Percentiles rank a stretch among this genome's conserved stretches.
These are phyloP conservation scores for Trichoderma sp. DNA, from an alignment of 2,329 filamentous ascomycete species.

Conservation along the genomic window DNA sequence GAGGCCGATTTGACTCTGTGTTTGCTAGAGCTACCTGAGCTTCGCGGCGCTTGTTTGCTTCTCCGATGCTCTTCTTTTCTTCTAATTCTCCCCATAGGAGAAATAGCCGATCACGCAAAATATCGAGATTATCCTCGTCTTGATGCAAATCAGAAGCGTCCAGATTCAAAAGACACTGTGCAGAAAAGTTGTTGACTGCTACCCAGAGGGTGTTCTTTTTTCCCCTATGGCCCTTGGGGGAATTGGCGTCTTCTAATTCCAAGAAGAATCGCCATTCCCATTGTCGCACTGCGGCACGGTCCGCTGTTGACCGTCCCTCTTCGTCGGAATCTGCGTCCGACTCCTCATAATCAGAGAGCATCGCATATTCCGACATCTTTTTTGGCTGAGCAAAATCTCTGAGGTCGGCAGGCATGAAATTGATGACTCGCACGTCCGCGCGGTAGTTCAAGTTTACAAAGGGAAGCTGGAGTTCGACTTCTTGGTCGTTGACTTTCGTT, in stretches of 20 bases:
- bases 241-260: constrained; percentile 69
- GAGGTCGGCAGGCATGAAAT: constrained; percentile 72
- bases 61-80: constrained; percentile 58
- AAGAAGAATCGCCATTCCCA: constrained; percentile 90
- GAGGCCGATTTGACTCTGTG: constrained; percentile 36
- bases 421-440: constrained; percentile 72
- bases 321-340: constrained; percentile 24
- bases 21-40: constrained; percentile 21
- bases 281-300: constrained; percentile 24
- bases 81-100: constrained; percentile 84
- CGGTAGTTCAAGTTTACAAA: constrained; percentile 76
- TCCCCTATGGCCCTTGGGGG: constrained; percentile 33
- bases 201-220: constrained; percentile 61
- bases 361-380: constrained; percentile 47
- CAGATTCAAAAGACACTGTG: constrained; percentile 50
- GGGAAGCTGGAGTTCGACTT: constrained; percentile 54
- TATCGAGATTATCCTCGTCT: constrained; percentile 50
- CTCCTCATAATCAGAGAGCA: constrained; percentile 49
- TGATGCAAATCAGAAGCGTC: constrained; percentile 58
- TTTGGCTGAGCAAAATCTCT: constrained; percentile 67
- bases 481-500: constrained; percentile 45
- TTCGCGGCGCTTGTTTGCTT: constrained; percentile 31
- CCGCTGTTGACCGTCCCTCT: not conserved
- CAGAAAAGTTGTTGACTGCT: constrained; percentile 62
- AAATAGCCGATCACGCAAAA: constrained; percentile 70